Evolutionary conservation across 768 basidiomycete genomes (phyloP).

Genomic region (Boletus rex-veris): DNA sequence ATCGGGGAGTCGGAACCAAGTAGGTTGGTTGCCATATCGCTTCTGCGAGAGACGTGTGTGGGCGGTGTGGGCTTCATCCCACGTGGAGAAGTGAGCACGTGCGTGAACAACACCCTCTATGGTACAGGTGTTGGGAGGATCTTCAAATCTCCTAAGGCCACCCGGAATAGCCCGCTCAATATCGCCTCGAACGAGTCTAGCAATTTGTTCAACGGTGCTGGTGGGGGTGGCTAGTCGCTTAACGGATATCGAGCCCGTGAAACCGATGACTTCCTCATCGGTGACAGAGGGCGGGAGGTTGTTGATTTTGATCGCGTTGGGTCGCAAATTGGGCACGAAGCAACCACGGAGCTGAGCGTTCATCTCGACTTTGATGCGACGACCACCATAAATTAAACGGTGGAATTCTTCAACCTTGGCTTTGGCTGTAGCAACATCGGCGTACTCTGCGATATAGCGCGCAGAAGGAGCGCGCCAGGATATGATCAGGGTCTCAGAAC

Average conservation of each 20-base stretch:
- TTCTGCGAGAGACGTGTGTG: constrained; percentile 35
- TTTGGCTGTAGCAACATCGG: constrained; percentile 15
- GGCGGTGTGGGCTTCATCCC: constrained; percentile 45
- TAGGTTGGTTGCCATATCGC: constrained; percentile 30
- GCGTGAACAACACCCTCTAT: constrained; percentile 34
- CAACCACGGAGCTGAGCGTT: constrained; percentile 38
- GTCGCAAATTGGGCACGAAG: constrained; percentile 23
- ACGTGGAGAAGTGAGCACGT: constrained; percentile 45
- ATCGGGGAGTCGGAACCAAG: constrained; percentile 44
- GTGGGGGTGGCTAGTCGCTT: constrained; percentile 23
- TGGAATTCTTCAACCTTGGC: constrained; percentile 38
- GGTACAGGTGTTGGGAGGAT: constrained; percentile 12
- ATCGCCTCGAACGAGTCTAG: constrained; percentile 23
- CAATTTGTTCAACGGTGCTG: constrained; percentile 18
- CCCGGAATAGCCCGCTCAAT: constrained; percentile 19
- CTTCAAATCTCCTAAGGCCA: constrained; percentile 27
- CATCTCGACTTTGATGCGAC: constrained; percentile 46
- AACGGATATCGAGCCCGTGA: constrained; percentile 30
- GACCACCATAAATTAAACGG: constrained; percentile 34
- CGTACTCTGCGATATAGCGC: constrained; percentile 44
- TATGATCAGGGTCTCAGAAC: constrained; percentile 42
- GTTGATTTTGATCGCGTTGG: constrained; percentile 41
- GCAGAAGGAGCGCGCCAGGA: constrained; percentile 51
- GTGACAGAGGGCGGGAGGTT: constrained; percentile 35
- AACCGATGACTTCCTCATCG: constrained; percentile 23